Evolutionary conservation across 164 flowering plant species (phyloP).

Genomic region (Vitis amurensis): DNA sequence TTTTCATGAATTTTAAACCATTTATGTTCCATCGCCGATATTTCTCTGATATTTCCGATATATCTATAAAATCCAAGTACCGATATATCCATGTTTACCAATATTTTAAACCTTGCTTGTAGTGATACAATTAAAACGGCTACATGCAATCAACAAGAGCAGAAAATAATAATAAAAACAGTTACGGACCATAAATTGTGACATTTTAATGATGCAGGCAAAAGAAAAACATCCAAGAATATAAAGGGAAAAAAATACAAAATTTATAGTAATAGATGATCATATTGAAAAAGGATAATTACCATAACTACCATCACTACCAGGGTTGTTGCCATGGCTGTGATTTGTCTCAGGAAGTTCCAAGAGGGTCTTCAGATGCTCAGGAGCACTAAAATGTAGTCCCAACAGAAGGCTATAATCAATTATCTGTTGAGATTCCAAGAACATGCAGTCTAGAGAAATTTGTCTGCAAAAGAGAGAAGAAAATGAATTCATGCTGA

Average conservation of each 20-base stretch:
- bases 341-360: conserved; percentile 37
- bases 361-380: conserved; percentile 49
- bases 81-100: too few relatives aligned
- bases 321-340: conserved; percentile 20
- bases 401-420: conserved; percentile 95
- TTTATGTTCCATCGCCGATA: too few relatives aligned
- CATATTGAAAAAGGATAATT: conserved; percentile 13
- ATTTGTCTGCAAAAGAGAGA: conserved; percentile 60
- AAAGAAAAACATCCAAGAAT: background rate
- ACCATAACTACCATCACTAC: conserved; percentile 56
- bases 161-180: background rate
- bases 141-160: background rate
- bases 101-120: too few relatives aligned
- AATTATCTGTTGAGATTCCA: conserved; percentile 79
- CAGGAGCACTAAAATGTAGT: conserved; percentile 92
- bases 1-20: too few relatives aligned
- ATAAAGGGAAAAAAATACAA: too few relatives aligned
- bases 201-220: background rate
- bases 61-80: too few relatives aligned
- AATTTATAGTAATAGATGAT: background rate
- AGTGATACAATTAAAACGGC: too few relatives aligned
- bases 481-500: background rate
- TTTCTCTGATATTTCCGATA: too few relatives aligned
- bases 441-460: conserved; percentile 66
- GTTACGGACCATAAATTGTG: background rate